Evolutionary conservation across 202 grass and related monocot species (phyloP).

Genomic region (Carex sylvatica): DNA sequence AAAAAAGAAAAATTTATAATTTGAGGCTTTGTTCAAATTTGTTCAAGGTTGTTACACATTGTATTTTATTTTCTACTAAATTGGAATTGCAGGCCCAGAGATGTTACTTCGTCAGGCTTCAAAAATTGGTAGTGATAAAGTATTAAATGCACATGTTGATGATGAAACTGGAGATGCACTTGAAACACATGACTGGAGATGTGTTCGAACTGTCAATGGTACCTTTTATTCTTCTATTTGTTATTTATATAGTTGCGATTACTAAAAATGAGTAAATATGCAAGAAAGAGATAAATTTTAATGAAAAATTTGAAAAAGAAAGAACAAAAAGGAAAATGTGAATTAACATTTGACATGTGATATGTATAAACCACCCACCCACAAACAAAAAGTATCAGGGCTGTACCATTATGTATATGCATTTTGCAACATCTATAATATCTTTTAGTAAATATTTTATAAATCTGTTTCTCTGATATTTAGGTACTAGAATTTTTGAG

Average conservation of each 20-base stretch:
- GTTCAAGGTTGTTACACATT: conserved; percentile 2
- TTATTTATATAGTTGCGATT: background rate
- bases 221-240: background rate
- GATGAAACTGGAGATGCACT: conserved; percentile 67
- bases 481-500: conserved; percentile 94
- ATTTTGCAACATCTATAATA: background rate
- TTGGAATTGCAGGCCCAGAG: conserved; percentile 73
- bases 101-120: conserved; percentile 72
- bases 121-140: conserved; percentile 41
- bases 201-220: conserved; percentile 83
- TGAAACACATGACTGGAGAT: conserved; percentile 93
- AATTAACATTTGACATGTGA: background rate
- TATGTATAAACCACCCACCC: background rate
- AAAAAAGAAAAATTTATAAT: conserved; percentile 19
- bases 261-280: background rate
- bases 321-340: background rate
- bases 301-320: background rate
- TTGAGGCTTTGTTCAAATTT: background rate
- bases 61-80: conserved; percentile 27
- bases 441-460: conserved; percentile 3
- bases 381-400: background rate
- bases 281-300: background rate
- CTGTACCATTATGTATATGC: background rate
- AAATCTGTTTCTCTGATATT: conserved; percentile 33
- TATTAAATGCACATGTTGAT: conserved; percentile 46